These are phyloP conservation scores for Saururus chinensis DNA, from an alignment of 164 flowering plant genomes.

Conservation along the genomic window DNA sequence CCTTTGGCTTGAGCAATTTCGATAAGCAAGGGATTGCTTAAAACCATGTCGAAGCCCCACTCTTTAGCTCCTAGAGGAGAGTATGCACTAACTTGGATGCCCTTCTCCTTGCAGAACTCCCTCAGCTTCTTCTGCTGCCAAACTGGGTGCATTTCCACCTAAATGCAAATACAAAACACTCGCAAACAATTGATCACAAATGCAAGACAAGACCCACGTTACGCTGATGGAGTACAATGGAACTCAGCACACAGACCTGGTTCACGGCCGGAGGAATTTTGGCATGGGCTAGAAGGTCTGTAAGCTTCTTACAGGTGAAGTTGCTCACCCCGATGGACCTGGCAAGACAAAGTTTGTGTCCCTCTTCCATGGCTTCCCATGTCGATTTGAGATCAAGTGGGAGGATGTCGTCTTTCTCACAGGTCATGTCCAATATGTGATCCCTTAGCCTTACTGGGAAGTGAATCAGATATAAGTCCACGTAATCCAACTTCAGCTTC, in stretches of 20 bases:
- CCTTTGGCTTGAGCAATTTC: constrained; percentile 6
- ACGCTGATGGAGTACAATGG: not conserved
- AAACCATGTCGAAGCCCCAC: constrained; percentile 16
- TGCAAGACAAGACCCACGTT: not conserved
- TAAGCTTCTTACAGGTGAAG: constrained; percentile 19
- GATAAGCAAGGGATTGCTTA: constrained; percentile 1
- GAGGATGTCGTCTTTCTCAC: constrained; percentile 11
- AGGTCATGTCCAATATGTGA: constrained; percentile 1
- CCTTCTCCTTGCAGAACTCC: constrained; percentile 18
- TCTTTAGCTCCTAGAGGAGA: constrained; percentile 25
- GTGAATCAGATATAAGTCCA: constrained; percentile 9
- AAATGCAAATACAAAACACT: not conserved
- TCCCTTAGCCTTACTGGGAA: constrained; percentile 6
- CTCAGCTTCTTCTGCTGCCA: constrained; percentile 22
- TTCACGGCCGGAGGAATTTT: constrained; percentile 24
- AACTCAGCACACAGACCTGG: constrained; percentile 12
- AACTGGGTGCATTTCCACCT: constrained; percentile 31
- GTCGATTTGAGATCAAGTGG: constrained; percentile 16
- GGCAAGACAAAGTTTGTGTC: constrained; percentile 15
- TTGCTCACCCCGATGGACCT: constrained; percentile 27
- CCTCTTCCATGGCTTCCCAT: constrained; percentile 26
- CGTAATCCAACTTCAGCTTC: constrained; percentile 9
- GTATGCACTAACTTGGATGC: constrained; percentile 20
- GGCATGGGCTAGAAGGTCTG: constrained; percentile 13
- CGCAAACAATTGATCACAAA: not conserved